Base-by-base conservation (phyloP, 2,329 filamentous ascomycete genomes). In the Aspergillus sp. region DNA sequence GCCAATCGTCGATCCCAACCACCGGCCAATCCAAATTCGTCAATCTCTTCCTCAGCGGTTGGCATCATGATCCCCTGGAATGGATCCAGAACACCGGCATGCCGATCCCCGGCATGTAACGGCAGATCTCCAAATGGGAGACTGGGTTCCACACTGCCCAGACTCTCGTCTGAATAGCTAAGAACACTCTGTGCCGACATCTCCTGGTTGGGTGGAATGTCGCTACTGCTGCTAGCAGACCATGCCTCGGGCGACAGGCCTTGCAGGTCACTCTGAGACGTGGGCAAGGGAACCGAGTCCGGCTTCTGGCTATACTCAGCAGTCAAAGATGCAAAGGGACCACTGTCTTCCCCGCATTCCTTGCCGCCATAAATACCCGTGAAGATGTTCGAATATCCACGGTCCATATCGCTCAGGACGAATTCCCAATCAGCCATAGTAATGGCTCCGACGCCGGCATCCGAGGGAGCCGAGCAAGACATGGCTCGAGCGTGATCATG, bases 381-480 rank as follows among this genome's bases (percentile, higher is more conserved):
- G 46, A 74, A 93, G n/a, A 94, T 85, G 59, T 91, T 94, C 42
- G 83, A 81, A 51, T 85, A 78, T 1, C 88, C 88, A 31, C 83
- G 83, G 55, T 95, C 89, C 62, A 95, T 82, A 19, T 84, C 85
- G 4, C 85, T 83, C 2, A 95, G 75, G 0, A 95, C 75, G 2
- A 84, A 81, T 63, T 95, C 89, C 90, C 89, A 95, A 55, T 93
- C 88, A 0, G 81, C 74, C 7, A 82, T 70, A 1, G 82, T 82
- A 9, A 84, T 75, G 2, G 55, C 49, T 4, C 58, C 55, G 5
- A 42, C 30, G 11, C 67, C 69, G 3, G 62, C 44, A 52, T 65
- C 35, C 53, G 64, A 57, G 53, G 58, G 57, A 60, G 77, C 67
- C 65, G 38, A 82, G 68, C 7, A 76, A 68, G 59, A 59, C 50